A percentile compares a stretch with the other conserved stretches of the same genome.
phyloP scores from a whole-genome alignment of 1,284 basidiomycete species.

The Mycena sp. region DNA sequence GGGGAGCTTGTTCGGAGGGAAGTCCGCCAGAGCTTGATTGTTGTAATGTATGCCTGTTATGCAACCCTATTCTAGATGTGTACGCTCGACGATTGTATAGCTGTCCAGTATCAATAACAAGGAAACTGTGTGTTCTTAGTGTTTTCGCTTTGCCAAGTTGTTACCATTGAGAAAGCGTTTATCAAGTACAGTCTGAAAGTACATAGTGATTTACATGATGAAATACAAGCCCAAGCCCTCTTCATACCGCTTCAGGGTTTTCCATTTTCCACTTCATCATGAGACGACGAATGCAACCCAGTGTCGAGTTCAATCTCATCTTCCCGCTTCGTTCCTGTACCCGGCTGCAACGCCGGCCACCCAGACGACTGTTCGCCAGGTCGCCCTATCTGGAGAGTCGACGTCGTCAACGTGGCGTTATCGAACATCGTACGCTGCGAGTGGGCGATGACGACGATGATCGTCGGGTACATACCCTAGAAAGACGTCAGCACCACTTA shows the following conservation, averaged over 20 bases:
- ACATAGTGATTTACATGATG: too few species aligned
- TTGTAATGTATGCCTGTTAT: too few species aligned
- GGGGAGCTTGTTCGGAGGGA: constrained; percentile 5
- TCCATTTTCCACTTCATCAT: too few species aligned
- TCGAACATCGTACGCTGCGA: background rate
- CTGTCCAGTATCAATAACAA: too few species aligned
- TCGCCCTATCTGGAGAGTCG: background rate
- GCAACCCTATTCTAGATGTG: too few species aligned
- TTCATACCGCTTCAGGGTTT: too few species aligned
- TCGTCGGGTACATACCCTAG: constrained; percentile 5
- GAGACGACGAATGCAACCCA: background rate
- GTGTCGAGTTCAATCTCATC: constrained; percentile 10
- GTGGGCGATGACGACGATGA: background rate
- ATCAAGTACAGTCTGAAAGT: too few species aligned
- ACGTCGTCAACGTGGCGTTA: background rate
- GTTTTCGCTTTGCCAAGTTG: too few species aligned
- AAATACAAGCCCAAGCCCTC: too few species aligned
- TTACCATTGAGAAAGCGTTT: too few species aligned
- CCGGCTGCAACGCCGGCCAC: constrained; percentile 6
- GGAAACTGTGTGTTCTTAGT: too few species aligned
- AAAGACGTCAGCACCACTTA: background rate
- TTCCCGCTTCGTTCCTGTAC: background rate
- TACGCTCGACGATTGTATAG: too few species aligned
- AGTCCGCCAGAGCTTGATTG: background rate
- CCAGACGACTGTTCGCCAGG: background rate